Conservation (phyloP, 78 protist species). For the Isochrysis galbana region DNA sequence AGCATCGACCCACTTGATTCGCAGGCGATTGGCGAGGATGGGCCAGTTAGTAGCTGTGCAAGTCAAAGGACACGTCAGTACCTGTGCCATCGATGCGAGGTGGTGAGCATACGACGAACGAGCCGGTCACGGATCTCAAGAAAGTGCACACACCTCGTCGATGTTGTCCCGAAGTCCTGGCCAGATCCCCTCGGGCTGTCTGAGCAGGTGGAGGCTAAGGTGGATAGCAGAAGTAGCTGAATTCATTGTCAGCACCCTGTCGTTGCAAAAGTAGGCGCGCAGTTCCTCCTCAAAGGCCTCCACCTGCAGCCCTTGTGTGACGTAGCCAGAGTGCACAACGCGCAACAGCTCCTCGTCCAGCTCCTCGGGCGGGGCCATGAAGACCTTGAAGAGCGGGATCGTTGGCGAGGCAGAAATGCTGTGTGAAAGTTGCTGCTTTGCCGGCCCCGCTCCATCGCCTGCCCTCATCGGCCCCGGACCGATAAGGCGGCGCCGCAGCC, state of each 20-base stretch:
- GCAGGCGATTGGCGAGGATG: conserved; percentile 14
- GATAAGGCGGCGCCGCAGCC: too few relatives aligned
- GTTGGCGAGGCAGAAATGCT: too few relatives aligned
- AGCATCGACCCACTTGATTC: conserved; percentile 2
- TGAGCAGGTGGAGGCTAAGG: neutral
- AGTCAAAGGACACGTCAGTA: neutral
- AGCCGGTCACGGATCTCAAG: too few relatives aligned
- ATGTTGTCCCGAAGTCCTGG: neutral
- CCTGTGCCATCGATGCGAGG: too few relatives aligned
- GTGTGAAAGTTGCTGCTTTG: too few relatives aligned
- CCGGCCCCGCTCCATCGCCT: too few relatives aligned
- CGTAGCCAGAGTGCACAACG: neutral
- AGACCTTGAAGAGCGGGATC: conserved; percentile 14
- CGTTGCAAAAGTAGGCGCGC: neutral
- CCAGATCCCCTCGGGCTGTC: neutral
- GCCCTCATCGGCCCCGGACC: too few relatives aligned
- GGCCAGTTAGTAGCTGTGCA: conserved; percentile 16
- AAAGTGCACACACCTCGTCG: too few relatives aligned
- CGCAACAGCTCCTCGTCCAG: neutral
- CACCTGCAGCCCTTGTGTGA: neutral
- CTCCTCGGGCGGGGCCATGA: neutral
- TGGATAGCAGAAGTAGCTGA: neutral
- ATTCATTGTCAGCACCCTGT: neutral
- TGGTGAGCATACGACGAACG: too few relatives aligned
- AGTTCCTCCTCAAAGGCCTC: neutral